A percentile compares a stretch with the other conserved stretches of the same genome.
Evolutionary conservation across 768 basidiomycete species (phyloP).

Genomic region (Agaricus blazei): DNA sequence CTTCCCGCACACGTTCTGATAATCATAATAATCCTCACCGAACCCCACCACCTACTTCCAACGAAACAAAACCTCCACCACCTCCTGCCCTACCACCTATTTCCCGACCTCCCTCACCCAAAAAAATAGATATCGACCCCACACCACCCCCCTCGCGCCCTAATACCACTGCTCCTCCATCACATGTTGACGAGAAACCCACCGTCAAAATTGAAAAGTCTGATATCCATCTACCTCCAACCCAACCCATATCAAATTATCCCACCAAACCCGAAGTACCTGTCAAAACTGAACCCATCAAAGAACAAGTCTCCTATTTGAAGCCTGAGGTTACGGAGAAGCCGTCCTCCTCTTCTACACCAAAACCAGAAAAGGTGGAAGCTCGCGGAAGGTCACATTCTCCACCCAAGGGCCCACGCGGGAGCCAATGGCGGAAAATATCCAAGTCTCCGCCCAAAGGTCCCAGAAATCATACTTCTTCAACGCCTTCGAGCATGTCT

Average conservation of each 20-base stretch:
- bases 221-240: background rate
- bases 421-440: background rate
- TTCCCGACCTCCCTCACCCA: constrained; percentile 3
- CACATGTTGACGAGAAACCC: background rate
- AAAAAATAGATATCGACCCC: background rate
- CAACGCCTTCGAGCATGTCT: background rate
- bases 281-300: background rate
- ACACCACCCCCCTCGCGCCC: background rate
- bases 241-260: background rate
- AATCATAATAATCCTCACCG: background rate
- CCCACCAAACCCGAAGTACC: background rate
- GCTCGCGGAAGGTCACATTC: constrained; percentile 8
- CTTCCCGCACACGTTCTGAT: constrained; percentile 8
- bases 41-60: constrained; percentile 1
- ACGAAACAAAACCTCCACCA: background rate
- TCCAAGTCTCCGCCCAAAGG: constrained; percentile 9
- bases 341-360: background rate
- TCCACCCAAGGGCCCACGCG: constrained; percentile 8
- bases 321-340: background rate
- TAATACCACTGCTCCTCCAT: background rate
- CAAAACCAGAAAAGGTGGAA: background rate
- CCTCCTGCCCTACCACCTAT: background rate
- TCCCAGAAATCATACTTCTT: constrained; percentile 1
- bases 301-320: background rate
- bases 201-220: background rate